A percentile compares a stretch with the other conserved stretches of the same genome.
These are phyloP conservation scores for Kodamaea kakaduensis DNA, from an alignment of 805 yeast species.

Conservation along the genomic window DNA sequence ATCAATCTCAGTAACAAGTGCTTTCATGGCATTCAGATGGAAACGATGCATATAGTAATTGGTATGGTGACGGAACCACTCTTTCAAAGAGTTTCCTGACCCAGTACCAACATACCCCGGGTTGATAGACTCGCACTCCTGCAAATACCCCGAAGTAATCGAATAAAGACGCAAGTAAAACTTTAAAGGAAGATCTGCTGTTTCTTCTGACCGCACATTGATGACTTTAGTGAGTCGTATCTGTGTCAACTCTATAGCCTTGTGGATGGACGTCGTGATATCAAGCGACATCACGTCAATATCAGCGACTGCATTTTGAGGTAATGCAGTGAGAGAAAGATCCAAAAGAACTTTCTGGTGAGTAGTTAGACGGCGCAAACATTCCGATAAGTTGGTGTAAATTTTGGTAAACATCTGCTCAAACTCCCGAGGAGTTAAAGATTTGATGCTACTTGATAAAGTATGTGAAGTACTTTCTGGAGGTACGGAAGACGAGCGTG, in stretches of 20 bases:
- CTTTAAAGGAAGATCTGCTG: constrained; percentile 51
- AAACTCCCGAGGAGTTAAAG: constrained; percentile 70
- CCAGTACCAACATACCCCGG: constrained; percentile 59
- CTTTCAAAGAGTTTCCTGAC: constrained; percentile 50
- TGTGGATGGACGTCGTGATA: constrained; percentile 59
- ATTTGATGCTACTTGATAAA: constrained; percentile 47
- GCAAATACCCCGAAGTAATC: constrained; percentile 62
- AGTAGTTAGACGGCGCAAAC: constrained; percentile 64
- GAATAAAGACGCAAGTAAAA: constrained; percentile 66
- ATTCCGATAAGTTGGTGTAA: constrained; percentile 63
- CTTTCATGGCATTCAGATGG: constrained; percentile 49
- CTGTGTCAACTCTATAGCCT: constrained; percentile 69
- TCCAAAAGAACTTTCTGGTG: constrained; percentile 81
- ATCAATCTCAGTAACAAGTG: constrained; percentile 50
- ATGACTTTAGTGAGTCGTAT: constrained; percentile 73
- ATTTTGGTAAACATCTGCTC: constrained; percentile 62
- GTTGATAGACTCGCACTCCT: constrained; percentile 79
- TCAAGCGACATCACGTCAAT: constrained; percentile 58
- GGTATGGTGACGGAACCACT: constrained; percentile 63
- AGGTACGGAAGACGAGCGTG: constrained; percentile 28
- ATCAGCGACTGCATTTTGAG: constrained; percentile 17
- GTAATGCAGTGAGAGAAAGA: constrained; percentile 44
- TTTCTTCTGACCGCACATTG: constrained; percentile 70
- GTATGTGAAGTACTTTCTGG: constrained; percentile 19
- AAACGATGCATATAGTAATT: constrained; percentile 53